These are phyloP conservation scores for Thelonectria rubi DNA, from an alignment of 2,329 filamentous ascomycete species.

Conservation along the genomic window DNA sequence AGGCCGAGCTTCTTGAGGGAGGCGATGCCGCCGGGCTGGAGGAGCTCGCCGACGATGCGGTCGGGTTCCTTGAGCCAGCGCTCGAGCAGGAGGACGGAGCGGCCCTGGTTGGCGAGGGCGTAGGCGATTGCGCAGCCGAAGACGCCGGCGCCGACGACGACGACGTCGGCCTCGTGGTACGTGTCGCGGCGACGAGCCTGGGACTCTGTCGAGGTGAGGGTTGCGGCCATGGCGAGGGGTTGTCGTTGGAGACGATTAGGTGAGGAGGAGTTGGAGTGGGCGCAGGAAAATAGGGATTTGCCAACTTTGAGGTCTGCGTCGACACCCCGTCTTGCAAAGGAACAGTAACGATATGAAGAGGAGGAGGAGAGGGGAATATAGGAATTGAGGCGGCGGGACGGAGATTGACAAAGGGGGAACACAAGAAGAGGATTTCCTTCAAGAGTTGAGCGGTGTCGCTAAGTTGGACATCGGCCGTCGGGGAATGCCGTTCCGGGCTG, in stretches of 20 bases:
- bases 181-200: conserved; percentile 59
- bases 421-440: conserved; percentile 16
- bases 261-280: background rate
- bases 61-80: conserved; percentile 90
- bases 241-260: conserved; percentile 16
- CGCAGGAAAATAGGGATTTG: background rate
- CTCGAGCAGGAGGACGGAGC: conserved; percentile 91
- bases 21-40: conserved; percentile 90
- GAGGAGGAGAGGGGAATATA: conserved; percentile 1
- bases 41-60: conserved; percentile 92
- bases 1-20: conserved; percentile 85
- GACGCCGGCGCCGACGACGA: conserved; percentile 91
- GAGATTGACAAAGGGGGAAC: background rate
- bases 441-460: conserved; percentile 19
- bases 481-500: conserved; percentile 33
- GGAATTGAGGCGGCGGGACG: conserved; percentile 11
- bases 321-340: conserved; percentile 7
- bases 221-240: conserved; percentile 41
- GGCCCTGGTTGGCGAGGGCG: conserved; percentile 85
- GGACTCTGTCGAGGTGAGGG: conserved; percentile 49
- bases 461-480: conserved; percentile 25
- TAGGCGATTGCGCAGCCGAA: conserved; percentile 88
- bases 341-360: background rate
- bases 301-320: background rate
- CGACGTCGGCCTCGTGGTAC: conserved; percentile 78